These are phyloP conservation scores for Penicillium daleae DNA, from an alignment of 495 filamentous ascomycete species.

Conservation along the genomic window DNA sequence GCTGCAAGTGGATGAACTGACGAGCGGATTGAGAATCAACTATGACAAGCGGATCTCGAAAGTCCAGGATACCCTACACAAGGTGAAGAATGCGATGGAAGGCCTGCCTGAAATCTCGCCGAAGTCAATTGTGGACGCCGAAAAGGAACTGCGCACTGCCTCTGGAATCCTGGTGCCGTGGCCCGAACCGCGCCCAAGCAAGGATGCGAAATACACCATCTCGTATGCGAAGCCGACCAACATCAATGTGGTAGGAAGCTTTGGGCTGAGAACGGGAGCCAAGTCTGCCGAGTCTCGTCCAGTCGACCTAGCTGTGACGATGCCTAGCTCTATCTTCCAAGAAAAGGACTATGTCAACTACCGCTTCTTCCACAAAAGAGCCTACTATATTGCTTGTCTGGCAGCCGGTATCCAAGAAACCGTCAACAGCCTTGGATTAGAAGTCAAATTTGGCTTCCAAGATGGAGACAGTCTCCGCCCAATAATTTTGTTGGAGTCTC, in stretches of 20 bases:
- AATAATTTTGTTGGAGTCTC: constrained; percentile 60
- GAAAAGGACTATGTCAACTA: constrained; percentile 94
- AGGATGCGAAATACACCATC: constrained; percentile 78
- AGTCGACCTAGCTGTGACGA: constrained; percentile 83
- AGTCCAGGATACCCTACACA: constrained; percentile 71
- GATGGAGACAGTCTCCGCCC: constrained; percentile 82
- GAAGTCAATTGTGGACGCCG: constrained; percentile 65
- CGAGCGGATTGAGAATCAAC: constrained; percentile 68
- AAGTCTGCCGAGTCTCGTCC: constrained; percentile 59
- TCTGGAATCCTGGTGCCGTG: constrained; percentile 76
- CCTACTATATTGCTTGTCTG: constrained; percentile 86
- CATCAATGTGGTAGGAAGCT: constrained; percentile 88
- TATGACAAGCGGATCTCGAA: constrained; percentile 66
- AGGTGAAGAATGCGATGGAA: constrained; percentile 77
- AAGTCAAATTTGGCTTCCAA: constrained; percentile 65
- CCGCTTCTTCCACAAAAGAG: constrained; percentile 92
- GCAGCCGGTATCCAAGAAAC: constrained; percentile 66
- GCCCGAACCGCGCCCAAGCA: constrained; percentile 72
- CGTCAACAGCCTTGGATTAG: constrained; percentile 49
- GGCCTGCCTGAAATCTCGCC: constrained; percentile 59
- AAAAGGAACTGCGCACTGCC: constrained; percentile 65
- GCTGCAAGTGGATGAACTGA: constrained; percentile 82
- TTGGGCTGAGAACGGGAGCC: constrained; percentile 73
- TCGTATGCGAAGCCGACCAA: constrained; percentile 73
- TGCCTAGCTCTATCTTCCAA: constrained; percentile 80